Evolutionary conservation across 345 rosid genomes (phyloP).

Genomic region (Chamaenerion angustifolium): DNA sequence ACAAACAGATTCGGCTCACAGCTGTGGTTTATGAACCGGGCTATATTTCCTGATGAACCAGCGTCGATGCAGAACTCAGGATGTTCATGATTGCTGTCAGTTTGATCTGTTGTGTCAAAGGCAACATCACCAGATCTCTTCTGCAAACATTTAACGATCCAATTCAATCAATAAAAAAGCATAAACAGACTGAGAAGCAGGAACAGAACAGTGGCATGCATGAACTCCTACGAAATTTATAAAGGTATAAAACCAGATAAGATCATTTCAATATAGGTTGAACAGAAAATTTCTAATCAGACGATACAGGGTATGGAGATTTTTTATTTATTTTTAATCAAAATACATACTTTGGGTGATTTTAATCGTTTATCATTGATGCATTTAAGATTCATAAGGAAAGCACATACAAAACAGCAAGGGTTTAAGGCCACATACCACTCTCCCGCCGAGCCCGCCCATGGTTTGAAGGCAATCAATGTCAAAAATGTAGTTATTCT

Average conservation of each 20-base stretch:
- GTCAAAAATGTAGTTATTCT: conserved; percentile 72
- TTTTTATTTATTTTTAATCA: too few relatives aligned
- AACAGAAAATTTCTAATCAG: too few relatives aligned
- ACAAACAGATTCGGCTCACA: conserved; percentile 92
- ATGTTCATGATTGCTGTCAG: conserved; percentile 23
- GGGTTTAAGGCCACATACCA: conserved; percentile 25
- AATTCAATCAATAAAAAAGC: too few relatives aligned
- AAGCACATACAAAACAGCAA: background rate
- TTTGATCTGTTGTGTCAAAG: conserved; percentile 13
- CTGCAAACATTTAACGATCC: conserved; percentile 17
- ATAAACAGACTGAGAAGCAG: too few relatives aligned
- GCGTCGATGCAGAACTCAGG: conserved; percentile 97
- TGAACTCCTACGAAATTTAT: too few relatives aligned
- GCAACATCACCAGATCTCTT: conserved; percentile 45
- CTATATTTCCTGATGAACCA: conserved; percentile 59
- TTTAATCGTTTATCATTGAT: too few relatives aligned
- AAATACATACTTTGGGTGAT: too few relatives aligned
- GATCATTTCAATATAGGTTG: too few relatives aligned
- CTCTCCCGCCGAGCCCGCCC: conserved; percentile 76
- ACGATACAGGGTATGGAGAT: too few relatives aligned
- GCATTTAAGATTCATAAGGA: background rate
- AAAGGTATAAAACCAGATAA: too few relatives aligned
- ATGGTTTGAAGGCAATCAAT: conserved; percentile 94
- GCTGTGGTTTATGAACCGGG: conserved; percentile 89
- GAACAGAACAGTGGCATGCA: too few relatives aligned